Evolutionary conservation across 768 basidiomycete species (phyloP).

Genomic region (Tephrocybe rancida): DNA sequence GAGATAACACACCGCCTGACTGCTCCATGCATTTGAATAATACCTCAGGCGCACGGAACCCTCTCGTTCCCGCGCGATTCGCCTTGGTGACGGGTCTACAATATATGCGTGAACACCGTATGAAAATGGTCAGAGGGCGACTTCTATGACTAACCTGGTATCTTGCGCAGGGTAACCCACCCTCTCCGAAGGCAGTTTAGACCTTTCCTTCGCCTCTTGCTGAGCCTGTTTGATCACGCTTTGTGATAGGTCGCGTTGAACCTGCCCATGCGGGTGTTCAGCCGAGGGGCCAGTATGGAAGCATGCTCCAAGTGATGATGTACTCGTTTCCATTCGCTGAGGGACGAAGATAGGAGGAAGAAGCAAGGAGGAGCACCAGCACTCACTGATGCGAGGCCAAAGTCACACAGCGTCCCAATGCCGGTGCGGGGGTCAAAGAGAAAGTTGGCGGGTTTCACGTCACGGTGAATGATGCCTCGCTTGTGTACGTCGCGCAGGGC

Average conservation of each 20-base stretch:
- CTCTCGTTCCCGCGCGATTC: constrained; percentile 94
- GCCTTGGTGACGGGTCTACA: constrained; percentile 82
- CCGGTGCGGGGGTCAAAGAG: constrained; percentile 86
- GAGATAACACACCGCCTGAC: constrained; percentile 69
- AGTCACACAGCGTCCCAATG: constrained; percentile 88
- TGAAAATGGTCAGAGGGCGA: not conserved
- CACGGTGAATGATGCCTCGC: constrained; percentile 89
- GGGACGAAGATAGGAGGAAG: not conserved
- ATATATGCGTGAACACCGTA: constrained; percentile 5
- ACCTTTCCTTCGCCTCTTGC: constrained; percentile 59
- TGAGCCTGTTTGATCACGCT: constrained; percentile 59
- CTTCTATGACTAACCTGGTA: constrained; percentile 47
- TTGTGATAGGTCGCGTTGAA: constrained; percentile 42
- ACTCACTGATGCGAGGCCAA: constrained; percentile 92
- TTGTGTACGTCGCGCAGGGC: constrained; percentile 88
- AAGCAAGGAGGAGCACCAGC: not conserved
- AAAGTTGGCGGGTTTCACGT: constrained; percentile 98
- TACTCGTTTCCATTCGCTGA: constrained; percentile 57
- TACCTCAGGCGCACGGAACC: constrained; percentile 97
- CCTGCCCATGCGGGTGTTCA: constrained; percentile 70
- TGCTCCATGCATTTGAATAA: constrained; percentile 93
- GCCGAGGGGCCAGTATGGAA: constrained; percentile 72
- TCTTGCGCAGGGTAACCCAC: constrained; percentile 84
- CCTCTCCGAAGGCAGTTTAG: constrained; percentile 56
- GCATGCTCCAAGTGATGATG: constrained; percentile 58